Conservation (phyloP, 2,329 filamentous ascomycete species). For the Lachnellula arida region DNA sequence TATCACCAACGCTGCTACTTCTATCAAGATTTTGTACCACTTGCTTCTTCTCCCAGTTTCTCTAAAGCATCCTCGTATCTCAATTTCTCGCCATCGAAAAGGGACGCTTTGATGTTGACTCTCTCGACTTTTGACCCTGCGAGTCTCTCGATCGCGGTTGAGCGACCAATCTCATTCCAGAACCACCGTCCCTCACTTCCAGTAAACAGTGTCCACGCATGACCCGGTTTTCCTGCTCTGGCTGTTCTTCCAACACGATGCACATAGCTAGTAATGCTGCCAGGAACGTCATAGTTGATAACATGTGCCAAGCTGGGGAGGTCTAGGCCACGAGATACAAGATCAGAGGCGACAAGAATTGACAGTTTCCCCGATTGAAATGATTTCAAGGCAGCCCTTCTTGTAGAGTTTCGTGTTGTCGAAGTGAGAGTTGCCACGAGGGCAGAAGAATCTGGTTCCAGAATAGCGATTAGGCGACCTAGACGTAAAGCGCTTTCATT, state of each 20-base stretch:
- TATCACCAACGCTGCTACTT: neutral
- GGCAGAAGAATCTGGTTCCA: slow-evolving; percentile 54
- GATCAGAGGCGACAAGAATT: slow-evolving; percentile 84
- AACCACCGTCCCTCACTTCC: slow-evolving; percentile 82
- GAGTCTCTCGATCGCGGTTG: slow-evolving; percentile 44
- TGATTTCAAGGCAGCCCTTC: slow-evolving; percentile 61
- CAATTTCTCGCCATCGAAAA: slow-evolving; percentile 37
- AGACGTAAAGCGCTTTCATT: slow-evolving; percentile 85
- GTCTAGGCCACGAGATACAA: slow-evolving; percentile 89
- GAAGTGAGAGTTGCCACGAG: slow-evolving; percentile 70
- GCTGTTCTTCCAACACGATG: slow-evolving; percentile 91
- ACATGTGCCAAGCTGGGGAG: slow-evolving; percentile 75
- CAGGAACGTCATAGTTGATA: slow-evolving; percentile 89
- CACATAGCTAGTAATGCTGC: slow-evolving; percentile 76
- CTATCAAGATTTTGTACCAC: slow-evolving; percentile 25
- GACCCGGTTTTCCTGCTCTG: slow-evolving; percentile 68
- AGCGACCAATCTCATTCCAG: slow-evolving; percentile 71
- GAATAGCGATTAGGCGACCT: slow-evolving; percentile 68
- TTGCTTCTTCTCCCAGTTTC: slow-evolving; percentile 21
- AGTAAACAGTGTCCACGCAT: slow-evolving; percentile 82
- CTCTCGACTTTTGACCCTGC: slow-evolving; percentile 39
- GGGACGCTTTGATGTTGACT: slow-evolving; percentile 37
- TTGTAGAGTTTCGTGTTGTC: slow-evolving; percentile 66
- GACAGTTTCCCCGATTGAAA: slow-evolving; percentile 60
- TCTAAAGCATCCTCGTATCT: slow-evolving; percentile 49